Evolutionary conservation across 805 yeast genomes (phyloP).

Genomic region (Ogataea degrootiae): DNA sequence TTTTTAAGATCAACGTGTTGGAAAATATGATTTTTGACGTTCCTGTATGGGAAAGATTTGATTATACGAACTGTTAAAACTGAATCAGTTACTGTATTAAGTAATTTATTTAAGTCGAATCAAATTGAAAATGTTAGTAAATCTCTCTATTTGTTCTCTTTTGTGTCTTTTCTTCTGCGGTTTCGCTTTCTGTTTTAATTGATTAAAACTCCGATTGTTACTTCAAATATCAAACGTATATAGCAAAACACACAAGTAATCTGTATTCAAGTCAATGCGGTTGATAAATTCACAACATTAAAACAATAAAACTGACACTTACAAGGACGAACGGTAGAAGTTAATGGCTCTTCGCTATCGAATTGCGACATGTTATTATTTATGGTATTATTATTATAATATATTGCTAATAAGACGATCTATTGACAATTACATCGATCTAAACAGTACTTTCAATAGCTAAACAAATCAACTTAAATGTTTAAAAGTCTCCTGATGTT

Average conservation of each 20-base stretch:
- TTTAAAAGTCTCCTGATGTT: too few species aligned
- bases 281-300: too few species aligned
- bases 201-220: too few species aligned
- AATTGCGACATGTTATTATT: slow-evolving; percentile 10
- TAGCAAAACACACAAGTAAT: not conserved
- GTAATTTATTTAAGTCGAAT: not conserved
- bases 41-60: slow-evolving; percentile 88
- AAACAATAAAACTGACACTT: slow-evolving; percentile 16
- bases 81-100: slow-evolving; percentile 48
- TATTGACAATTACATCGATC: too few species aligned
- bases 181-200: too few species aligned
- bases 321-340: slow-evolving; percentile 71
- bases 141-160: not conserved
- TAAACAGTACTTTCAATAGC: too few species aligned
- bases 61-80: slow-evolving; percentile 80
- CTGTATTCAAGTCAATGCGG: not conserved
- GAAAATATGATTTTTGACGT: slow-evolving; percentile 72
- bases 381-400: too few species aligned
- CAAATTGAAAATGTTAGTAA: slow-evolving; percentile 1
- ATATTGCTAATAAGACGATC: too few species aligned
- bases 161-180: too few species aligned
- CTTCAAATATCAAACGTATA: too few species aligned
- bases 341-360: slow-evolving; percentile 65
- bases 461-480: too few species aligned
- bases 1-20: slow-evolving; percentile 64